Conservation (phyloP, 2,329 filamentous ascomycete genomes). For the Alternaria sp. region DNA sequence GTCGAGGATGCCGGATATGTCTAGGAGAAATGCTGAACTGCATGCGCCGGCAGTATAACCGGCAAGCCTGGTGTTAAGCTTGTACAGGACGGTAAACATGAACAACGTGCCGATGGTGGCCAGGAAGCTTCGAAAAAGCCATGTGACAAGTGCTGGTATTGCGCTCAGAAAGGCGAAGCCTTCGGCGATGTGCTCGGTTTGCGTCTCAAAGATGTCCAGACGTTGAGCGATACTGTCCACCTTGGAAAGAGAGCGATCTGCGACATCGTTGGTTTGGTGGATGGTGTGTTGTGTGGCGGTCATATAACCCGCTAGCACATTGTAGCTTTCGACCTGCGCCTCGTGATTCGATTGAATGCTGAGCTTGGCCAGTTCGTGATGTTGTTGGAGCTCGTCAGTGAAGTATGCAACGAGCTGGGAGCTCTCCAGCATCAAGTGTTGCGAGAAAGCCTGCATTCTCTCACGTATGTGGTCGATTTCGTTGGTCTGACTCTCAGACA, state of each 20-base stretch:
- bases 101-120: constrained; percentile 16
- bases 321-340: constrained; percentile 29
- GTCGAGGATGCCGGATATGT: constrained; percentile 25
- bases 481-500: constrained; percentile 26
- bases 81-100: constrained; percentile 25
- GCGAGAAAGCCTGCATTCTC: constrained; percentile 31
- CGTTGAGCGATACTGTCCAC: constrained; percentile 28
- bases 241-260: constrained; percentile 23
- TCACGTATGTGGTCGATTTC: constrained; percentile 25
- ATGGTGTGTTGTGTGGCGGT: constrained; percentile 17
- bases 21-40: constrained; percentile 27
- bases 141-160: constrained; percentile 19
- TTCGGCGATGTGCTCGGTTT: constrained; percentile 30
- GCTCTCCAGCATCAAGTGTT: constrained; percentile 27
- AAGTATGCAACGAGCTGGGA: constrained; percentile 25
- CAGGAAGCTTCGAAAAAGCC: constrained; percentile 17
- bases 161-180: constrained; percentile 35
- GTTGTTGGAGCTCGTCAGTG: constrained; percentile 24
- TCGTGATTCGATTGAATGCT: constrained; percentile 27
- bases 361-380: constrained; percentile 22
- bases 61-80: constrained; percentile 26
- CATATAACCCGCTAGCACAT: constrained; percentile 23
- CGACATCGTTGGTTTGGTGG: constrained; percentile 18
- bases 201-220: constrained; percentile 27
- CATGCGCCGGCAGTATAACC: constrained; percentile 25